Base-by-base conservation (phyloP, 1,284 basidiomycete species). In the Puccinia polysora region DNA sequence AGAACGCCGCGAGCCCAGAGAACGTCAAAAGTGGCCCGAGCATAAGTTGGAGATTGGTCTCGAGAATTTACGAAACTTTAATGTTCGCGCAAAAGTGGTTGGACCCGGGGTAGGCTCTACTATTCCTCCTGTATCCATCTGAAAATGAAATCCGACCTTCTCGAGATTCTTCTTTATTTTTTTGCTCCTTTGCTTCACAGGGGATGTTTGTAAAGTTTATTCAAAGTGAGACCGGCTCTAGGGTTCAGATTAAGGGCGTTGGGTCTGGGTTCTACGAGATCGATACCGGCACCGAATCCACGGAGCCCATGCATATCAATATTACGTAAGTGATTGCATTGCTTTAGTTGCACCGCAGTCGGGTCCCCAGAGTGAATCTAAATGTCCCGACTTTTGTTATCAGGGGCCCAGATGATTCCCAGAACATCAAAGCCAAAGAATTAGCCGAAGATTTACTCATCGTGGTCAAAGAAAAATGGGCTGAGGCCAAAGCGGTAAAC, bases 121-220 rank as follows among this genome's bases (percentile, higher is more conserved):
- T n/a, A n/a, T n/a, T n/a, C n/a, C n/a, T n/a, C n/a, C n/a, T n/a
- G n/a, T n/a, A n/a, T n/a, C n/a, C n/a, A n/a, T 52, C 20, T 52
- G 15, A 10, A 52, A 52, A 10, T 10, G 52, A n/a, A 12, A 23
- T 2, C 52, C 8, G 65, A 2, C 4, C 23, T 30, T 45, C 32
- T 4, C 20, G 15, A 40, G 4, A 52, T 10, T 30, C 55, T 40
- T 36, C 20, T 15, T 63, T 20, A 30, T 43, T 52, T 15, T 52
- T 38, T 58, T 28, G n/a, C n/a, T n/a, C n/a, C n/a, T n/a, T n/a
- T 18, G 25, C n/a, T 20, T 15, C 30, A 52, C 75, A 91, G 89
- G 93, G 92, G 76, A 88, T 93, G 79, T 98, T 97, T 79, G 95
- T 98, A 75, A 98, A 98, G 82, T 94, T 93, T 79, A 98, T 98